A percentile compares a stretch with the other conserved stretches of the same genome.
These are phyloP conservation scores for Fragaria vesca DNA, from an alignment of 306 rosid species.

Conservation along the genomic window DNA sequence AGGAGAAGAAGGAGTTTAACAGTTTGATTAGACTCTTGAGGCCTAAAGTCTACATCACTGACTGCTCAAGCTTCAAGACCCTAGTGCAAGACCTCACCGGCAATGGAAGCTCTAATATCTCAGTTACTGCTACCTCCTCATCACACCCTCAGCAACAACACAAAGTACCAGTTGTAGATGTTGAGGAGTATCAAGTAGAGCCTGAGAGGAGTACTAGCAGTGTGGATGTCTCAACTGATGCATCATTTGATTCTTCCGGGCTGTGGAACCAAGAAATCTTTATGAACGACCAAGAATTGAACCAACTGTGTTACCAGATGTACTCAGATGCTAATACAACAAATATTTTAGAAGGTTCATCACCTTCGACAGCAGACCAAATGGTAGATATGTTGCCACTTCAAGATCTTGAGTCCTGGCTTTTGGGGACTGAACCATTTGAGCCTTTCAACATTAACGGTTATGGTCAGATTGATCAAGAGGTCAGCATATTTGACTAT, in stretches of 20 bases:
- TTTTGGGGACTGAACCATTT: slow-evolving; percentile 24
- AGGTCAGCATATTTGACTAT: slow-evolving; percentile 38
- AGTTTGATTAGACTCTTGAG: slow-evolving; percentile 31
- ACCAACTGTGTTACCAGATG: slow-evolving; percentile 18
- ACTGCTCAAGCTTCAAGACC: slow-evolving; percentile 39
- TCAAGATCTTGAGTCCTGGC: slow-evolving; percentile 31
- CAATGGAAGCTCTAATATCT: slow-evolving; percentile 10
- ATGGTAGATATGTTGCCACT: slow-evolving; percentile 17
- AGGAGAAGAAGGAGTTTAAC: slow-evolving; percentile 29
- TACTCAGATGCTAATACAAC: slow-evolving; percentile 9
- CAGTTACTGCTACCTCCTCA: neutral
- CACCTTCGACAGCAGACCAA: slow-evolving; percentile 8
- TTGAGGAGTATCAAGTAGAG: slow-evolving; percentile 14
- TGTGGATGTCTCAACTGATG: slow-evolving; percentile 19
- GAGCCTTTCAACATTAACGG: slow-evolving; percentile 6
- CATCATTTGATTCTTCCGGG: neutral
- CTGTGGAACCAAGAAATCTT: slow-evolving; percentile 6
- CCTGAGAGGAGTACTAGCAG: slow-evolving; percentile 1
- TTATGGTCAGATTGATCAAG: slow-evolving; percentile 19
- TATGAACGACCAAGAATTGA: slow-evolving; percentile 7
- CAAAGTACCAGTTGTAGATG: slow-evolving; percentile 12
- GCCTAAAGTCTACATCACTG: slow-evolving; percentile 48
- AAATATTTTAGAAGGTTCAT: neutral
- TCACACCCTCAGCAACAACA: slow-evolving; percentile 5
- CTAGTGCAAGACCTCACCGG: slow-evolving; percentile 50